These are phyloP conservation scores for Pleurotus giganteus DNA, from an alignment of 768 basidiomycete species.

Conservation along the genomic window DNA sequence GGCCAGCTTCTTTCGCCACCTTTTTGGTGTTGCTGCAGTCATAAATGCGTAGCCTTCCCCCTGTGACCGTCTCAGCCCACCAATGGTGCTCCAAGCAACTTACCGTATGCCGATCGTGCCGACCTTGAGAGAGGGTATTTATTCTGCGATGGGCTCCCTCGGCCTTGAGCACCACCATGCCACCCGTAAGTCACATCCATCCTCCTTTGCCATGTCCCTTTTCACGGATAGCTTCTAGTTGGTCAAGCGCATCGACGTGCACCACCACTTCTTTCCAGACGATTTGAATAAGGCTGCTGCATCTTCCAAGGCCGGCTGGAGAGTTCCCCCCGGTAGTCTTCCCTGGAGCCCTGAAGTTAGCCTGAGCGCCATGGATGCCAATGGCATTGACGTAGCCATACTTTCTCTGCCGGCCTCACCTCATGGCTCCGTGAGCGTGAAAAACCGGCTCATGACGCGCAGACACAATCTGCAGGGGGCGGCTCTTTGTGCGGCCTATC, in stretches of 20 bases:
- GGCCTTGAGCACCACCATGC: too few species aligned
- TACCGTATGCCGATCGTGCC: too few species aligned
- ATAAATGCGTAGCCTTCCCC: too few species aligned
- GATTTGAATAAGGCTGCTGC: constrained; percentile 44
- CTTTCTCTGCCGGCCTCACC: constrained; percentile 65
- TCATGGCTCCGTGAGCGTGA: constrained; percentile 32
- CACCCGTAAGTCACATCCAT: too few species aligned
- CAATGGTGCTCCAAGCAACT: too few species aligned
- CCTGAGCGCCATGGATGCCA: constrained; percentile 59
- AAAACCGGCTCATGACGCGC: constrained; percentile 41
- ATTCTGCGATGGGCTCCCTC: too few species aligned
- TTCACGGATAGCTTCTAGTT: neutral
- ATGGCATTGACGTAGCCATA: constrained; percentile 57
- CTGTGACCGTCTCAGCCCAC: too few species aligned
- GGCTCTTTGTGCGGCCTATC: constrained; percentile 45
- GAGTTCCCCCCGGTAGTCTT: constrained; percentile 58
- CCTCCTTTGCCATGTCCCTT: too few species aligned
- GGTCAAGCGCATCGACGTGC: constrained; percentile 56
- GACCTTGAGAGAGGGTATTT: too few species aligned
- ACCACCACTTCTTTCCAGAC: constrained; percentile 72
- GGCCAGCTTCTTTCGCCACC: too few species aligned
- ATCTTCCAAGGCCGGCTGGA: constrained; percentile 55
- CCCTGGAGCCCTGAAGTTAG: constrained; percentile 64
- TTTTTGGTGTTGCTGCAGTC: too few species aligned
- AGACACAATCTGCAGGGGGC: constrained; percentile 46